Evolutionary conservation across 306 rosid genomes (phyloP), one percentile per base, ranked within the genome.

Genomic region (Quercus engelmannii): DNA sequence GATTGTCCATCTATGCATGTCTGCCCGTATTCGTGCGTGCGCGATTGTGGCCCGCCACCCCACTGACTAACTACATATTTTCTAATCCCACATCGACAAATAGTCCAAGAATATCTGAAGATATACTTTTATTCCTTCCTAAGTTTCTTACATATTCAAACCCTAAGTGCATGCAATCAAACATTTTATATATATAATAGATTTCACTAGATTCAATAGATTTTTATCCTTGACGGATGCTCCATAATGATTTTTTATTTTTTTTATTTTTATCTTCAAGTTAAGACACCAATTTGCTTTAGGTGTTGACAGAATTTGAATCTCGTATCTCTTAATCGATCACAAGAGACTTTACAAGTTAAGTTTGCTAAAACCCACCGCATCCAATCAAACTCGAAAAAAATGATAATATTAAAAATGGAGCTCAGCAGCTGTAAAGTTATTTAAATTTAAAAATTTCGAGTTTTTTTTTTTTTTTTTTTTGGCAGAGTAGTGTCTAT

Each of bases 41-140:
- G 38, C 19, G 3, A 52, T 15, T 7, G 52, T 84, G 84, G 82
- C 55, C 77, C 61, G 28, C 62, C 78, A 71, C 76, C 81, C 85
- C 85, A 84, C 87, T 73, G 15, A 28, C 78, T 15, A 25, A 70
- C 31, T 70, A 18, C 55, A 51, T 58, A 58, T 79, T 20, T 64
- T 75, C 46, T 58, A 78, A 49, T 75, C 78, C 55, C 69, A 30
- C 54, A 51, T 55, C 52, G 10, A 74, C 49, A 55, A 70, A 55
- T 70, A 19, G 23, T 41, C 30, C 75, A 77, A 65, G 63, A 5
- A 49, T 72, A 70, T 28, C 62, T 65, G 61, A 72, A 77, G 18
- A 67, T 30, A 41, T 31, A 43, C 73, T 64, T 58, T 56, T 83
- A 65, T 59, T 70, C n/a, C 56, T 41, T 41, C 46, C 46, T 41